phyloP scores from a whole-genome alignment of 225 moss, liverwort and hornwort species.

The Neckera pumila region DNA sequence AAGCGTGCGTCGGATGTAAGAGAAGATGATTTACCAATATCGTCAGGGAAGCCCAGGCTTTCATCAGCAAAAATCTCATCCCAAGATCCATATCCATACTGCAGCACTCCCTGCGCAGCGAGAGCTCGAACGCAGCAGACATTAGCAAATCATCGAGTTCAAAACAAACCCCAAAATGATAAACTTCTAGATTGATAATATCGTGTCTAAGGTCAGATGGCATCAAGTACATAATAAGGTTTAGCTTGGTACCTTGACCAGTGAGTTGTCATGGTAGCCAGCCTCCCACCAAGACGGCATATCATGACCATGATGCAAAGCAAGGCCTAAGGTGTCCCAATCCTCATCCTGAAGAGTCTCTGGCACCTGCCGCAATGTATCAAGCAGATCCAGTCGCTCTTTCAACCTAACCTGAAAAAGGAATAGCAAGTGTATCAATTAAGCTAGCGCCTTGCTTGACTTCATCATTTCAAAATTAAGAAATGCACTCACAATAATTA shows the following conservation, averaged over 20 bases:
- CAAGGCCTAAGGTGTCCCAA: conserved; percentile 57
- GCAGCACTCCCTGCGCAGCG: conserved; percentile 42
- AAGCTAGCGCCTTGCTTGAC: not conserved
- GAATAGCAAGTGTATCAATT: not conserved
- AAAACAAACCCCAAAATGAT: not conserved
- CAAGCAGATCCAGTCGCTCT: conserved; percentile 66
- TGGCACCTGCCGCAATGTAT: conserved; percentile 55
- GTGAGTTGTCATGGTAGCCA: conserved; percentile 53
- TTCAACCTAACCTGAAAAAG: conserved; percentile 42
- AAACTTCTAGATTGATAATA: not conserved
- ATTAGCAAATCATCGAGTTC: not conserved
- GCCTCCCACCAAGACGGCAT: conserved; percentile 75
- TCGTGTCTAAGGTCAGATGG: not conserved
- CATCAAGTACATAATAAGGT: not conserved
- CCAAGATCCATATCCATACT: conserved; percentile 54
- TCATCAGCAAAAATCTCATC: conserved; percentile 51
- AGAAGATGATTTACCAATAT: conserved; percentile 20
- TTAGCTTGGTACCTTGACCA: conserved; percentile 28
- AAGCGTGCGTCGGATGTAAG: not conserved
- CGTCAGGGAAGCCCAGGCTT: conserved; percentile 44
- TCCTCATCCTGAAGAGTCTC: conserved; percentile 58
- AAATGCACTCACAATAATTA: not conserved
- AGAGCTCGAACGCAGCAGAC: not conserved
- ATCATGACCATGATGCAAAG: conserved; percentile 62
- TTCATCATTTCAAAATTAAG: not conserved